Evolutionary conservation across 129 eudicot species (phyloP).

Genomic region (Ambrosia artemisiifolia): DNA sequence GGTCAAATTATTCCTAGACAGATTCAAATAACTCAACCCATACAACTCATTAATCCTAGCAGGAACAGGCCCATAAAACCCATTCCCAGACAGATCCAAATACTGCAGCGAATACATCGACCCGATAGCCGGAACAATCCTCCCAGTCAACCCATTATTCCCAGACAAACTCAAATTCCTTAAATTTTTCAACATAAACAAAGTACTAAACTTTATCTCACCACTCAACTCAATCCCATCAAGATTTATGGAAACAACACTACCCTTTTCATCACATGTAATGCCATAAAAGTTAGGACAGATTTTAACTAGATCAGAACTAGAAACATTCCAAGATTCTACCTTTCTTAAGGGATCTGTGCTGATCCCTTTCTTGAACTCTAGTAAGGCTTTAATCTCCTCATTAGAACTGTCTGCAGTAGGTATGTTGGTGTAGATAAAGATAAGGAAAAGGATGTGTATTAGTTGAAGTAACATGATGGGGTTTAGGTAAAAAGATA

Average conservation of each 20-base stretch:
- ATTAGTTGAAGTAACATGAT: slow-evolving; percentile 15
- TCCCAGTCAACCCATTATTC: slow-evolving; percentile 64
- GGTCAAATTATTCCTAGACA: slow-evolving; percentile 59
- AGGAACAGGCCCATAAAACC: slow-evolving; percentile 86
- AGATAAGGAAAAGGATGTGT: not conserved
- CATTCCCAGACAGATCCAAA: slow-evolving; percentile 78
- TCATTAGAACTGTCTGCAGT: slow-evolving; percentile 27
- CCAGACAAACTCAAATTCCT: slow-evolving; percentile 66
- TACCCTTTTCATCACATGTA: slow-evolving; percentile 39
- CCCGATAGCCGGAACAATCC: slow-evolving; percentile 75
- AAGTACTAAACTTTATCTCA: slow-evolving; percentile 69
- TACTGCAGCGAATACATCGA: slow-evolving; percentile 52
- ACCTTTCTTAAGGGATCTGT: slow-evolving; percentile 56
- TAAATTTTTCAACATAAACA: slow-evolving; percentile 42
- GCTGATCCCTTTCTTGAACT: slow-evolving; percentile 89
- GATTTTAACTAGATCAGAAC: slow-evolving; percentile 41
- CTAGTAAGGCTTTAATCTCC: slow-evolving; percentile 72
- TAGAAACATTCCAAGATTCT: slow-evolving; percentile 46
- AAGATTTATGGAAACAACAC: slow-evolving; percentile 50
- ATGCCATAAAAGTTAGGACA: slow-evolving; percentile 64
- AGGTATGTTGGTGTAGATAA: slow-evolving; percentile 12
- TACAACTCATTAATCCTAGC: slow-evolving; percentile 57
- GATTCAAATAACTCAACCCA: slow-evolving; percentile 62
- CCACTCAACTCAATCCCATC: slow-evolving; percentile 65
- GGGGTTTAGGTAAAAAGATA: not conserved